phyloP scores from a whole-genome alignment of 139 green algal species.

The Volvox africanus region DNA sequence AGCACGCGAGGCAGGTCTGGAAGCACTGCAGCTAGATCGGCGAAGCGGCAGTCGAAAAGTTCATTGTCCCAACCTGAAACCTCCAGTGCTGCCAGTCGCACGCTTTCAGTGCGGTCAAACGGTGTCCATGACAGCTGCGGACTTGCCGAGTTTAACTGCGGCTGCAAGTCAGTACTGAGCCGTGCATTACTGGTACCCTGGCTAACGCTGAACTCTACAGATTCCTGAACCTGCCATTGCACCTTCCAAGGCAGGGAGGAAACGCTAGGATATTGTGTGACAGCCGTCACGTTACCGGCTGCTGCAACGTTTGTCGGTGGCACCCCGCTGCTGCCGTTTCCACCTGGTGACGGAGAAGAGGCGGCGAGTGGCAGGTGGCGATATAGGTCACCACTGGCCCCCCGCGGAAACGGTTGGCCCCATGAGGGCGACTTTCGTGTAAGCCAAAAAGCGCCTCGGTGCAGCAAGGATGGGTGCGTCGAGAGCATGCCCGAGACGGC shows the following conservation, averaged over 20 bases:
- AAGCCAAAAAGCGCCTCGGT: background rate
- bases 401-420: too few relatives aligned
- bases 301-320: background rate
- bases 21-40: conserved; percentile 16
- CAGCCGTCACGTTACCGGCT: background rate
- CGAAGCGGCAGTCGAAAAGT: background rate
- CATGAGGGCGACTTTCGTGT: background rate
- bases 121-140: conserved; percentile 1
- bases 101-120: background rate
- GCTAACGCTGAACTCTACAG: background rate
- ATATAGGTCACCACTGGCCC: background rate
- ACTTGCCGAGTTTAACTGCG: background rate
- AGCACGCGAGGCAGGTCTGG: conserved; percentile 21
- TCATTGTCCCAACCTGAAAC: background rate
- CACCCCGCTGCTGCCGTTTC: background rate
- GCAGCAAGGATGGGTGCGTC: background rate
- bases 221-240: conserved; percentile 26
- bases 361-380: background rate
- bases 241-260: conserved; percentile 9
- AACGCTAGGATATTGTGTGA: background rate
- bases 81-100: background rate
- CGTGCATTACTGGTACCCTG: background rate
- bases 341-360: background rate
- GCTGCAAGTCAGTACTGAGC: background rate
- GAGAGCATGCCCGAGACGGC: background rate